phyloP scores from a whole-genome alignment of 2,329 filamentous ascomycete genomes.

The Byssothecium circinans region DNA sequence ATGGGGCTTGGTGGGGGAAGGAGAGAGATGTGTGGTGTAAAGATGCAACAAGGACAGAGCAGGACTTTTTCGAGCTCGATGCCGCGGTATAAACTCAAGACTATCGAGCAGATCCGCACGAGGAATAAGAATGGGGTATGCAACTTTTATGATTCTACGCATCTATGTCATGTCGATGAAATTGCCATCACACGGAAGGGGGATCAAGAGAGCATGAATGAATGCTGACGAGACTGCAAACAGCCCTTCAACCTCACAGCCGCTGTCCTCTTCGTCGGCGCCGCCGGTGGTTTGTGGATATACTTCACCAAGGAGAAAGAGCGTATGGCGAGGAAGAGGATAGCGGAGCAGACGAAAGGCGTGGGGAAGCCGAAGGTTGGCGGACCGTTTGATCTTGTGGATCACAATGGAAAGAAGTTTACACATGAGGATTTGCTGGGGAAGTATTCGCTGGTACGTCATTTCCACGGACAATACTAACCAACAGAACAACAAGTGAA shows the following conservation, averaged over 20 bases:
- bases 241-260: conserved; percentile 94
- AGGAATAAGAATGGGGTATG: conserved; percentile 41
- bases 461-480: background rate
- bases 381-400: conserved; percentile 77
- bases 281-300: conserved; percentile 75
- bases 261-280: conserved; percentile 78
- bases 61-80: conserved; percentile 34
- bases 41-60: conserved; percentile 15
- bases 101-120: conserved; percentile 39
- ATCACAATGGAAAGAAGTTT: conserved; percentile 78
- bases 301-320: conserved; percentile 95
- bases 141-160: background rate
- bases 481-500: background rate
- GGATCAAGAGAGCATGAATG: background rate
- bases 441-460: conserved; percentile 73
- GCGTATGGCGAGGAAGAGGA: conserved; percentile 82
- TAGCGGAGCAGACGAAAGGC: conserved; percentile 90
- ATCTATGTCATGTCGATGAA: too few species aligned
- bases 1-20: conserved; percentile 1
- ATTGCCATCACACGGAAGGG: background rate
- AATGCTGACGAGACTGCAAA: conserved; percentile 11
- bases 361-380: conserved; percentile 92
- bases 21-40: conserved; percentile 5
- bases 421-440: conserved; percentile 82
- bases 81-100: conserved; percentile 35